Percentiles rank a stretch among this genome's conserved stretches.
These are phyloP conservation scores for Euphrasia arctica DNA, from an alignment of 305 asterid species.

Conservation along the genomic window DNA sequence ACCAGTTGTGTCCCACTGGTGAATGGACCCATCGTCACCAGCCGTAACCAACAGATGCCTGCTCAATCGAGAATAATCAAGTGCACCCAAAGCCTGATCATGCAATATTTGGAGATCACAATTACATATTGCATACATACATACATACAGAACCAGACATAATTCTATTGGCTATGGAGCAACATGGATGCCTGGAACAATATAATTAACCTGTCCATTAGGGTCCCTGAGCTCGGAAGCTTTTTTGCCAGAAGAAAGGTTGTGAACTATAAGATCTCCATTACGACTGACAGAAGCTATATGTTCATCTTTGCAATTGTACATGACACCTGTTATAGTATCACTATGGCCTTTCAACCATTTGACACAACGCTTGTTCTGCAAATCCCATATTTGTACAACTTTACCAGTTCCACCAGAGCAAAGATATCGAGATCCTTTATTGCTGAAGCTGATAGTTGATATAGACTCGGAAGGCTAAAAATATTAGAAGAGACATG, in stretches of 20 bases:
- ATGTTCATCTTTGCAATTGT: conserved; percentile 98
- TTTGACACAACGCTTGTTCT: conserved; percentile 85
- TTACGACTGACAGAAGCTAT: conserved; percentile 94
- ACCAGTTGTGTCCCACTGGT: conserved; percentile 96
- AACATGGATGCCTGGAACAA: conserved; percentile 25
- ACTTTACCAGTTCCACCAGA: conserved; percentile 96
- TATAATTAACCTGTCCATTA: conserved; percentile 72
- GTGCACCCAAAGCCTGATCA: conserved; percentile 87
- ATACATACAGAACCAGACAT: conserved; percentile 17
- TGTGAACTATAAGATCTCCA: conserved; percentile 95
- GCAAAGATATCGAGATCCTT: conserved; percentile 92
- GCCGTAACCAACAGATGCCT: conserved; percentile 96
- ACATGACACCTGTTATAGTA: conserved; percentile 81
- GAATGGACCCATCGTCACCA: conserved; percentile 98
- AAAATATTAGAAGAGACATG: conserved; percentile 19
- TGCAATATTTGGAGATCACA: conserved; percentile 35
- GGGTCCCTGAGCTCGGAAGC: conserved; percentile 97
- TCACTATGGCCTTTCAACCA: conserved; percentile 97
- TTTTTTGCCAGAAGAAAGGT: conserved; percentile 90
- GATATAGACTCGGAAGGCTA: conserved; percentile 74
- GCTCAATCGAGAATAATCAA: conserved; percentile 94
- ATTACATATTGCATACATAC: conserved; percentile 17
- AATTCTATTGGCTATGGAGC: conserved; percentile 16
- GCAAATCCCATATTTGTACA: conserved; percentile 98
- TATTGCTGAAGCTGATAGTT: conserved; percentile 91